Percentiles rank a stretch among this genome's conserved stretches.
Evolutionary conservation across 495 filamentous ascomycete species (phyloP).

Genomic region (Hypoxylon lienhwacheense): DNA sequence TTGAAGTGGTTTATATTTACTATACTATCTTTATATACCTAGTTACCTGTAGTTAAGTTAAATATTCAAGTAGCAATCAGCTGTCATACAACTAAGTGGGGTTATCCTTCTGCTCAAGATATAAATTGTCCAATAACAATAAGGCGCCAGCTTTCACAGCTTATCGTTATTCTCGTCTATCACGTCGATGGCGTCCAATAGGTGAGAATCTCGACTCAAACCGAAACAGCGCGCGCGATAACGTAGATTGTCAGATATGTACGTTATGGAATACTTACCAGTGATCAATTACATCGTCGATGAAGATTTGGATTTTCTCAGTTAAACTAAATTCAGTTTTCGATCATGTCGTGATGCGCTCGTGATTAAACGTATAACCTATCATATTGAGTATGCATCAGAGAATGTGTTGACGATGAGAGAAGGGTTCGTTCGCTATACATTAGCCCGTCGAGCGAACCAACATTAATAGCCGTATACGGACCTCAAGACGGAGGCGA

Average conservation of each 20-base stretch:
- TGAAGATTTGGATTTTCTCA: background rate
- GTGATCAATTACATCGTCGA: too few species aligned
- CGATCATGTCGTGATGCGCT: background rate
- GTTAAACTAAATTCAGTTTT: background rate
- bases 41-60: too few species aligned
- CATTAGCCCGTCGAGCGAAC: slow-evolving; percentile 29
- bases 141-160: slow-evolving; percentile 3
- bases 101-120: slow-evolving; percentile 1
- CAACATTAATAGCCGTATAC: background rate
- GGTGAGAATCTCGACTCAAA: too few species aligned
- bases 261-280: too few species aligned
- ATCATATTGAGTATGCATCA: too few species aligned
- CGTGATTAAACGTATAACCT: too few species aligned
- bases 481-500: background rate
- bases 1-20: too few species aligned
- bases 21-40: slow-evolving; percentile 5
- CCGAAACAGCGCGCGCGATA: too few species aligned
- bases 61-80: background rate
- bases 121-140: slow-evolving; percentile 10
- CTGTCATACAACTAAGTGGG: slow-evolving; percentile 21
- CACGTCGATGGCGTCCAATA: background rate
- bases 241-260: too few species aligned
- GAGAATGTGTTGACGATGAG: too few species aligned
- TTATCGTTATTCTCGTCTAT: background rate
- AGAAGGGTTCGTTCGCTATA: slow-evolving; percentile 24